Evolutionary conservation across 257 asterid genomes (phyloP).

Genomic region (Oldenlandia corymbosa): DNA sequence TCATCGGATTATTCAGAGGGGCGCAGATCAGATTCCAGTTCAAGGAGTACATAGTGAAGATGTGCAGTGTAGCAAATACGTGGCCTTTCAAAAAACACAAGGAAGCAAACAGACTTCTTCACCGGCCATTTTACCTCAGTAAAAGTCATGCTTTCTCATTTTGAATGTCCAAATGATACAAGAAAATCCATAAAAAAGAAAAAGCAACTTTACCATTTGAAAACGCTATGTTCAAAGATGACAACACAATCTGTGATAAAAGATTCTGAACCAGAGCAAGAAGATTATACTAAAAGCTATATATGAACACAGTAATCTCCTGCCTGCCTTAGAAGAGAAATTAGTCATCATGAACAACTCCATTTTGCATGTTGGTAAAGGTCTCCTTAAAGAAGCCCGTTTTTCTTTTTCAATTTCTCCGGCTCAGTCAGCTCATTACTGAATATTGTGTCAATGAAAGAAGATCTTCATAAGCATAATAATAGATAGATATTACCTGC

Average conservation of each 20-base stretch:
- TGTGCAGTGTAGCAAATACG: too few relatives aligned
- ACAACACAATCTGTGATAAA: not conserved
- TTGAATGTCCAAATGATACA: not conserved
- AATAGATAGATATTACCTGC: conserved; percentile 71
- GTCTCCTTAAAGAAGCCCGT: not conserved
- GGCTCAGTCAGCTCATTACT: not conserved
- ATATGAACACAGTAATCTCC: too few relatives aligned
- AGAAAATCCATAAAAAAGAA: not conserved
- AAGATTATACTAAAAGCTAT: too few relatives aligned
- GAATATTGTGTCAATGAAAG: not conserved
- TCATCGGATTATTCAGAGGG: not conserved
- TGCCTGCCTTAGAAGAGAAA: not conserved
- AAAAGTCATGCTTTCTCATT: not conserved
- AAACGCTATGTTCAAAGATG: not conserved
- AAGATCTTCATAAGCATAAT: not conserved
- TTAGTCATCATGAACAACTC: not conserved
- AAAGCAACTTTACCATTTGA: not conserved
- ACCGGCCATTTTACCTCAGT: not conserved
- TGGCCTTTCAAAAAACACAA: not conserved
- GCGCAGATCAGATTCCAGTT: not conserved
- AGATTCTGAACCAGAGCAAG: not conserved
- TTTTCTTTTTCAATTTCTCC: too few relatives aligned
- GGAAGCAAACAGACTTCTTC: not conserved
- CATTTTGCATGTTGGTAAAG: too few relatives aligned
- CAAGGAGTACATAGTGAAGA: too few relatives aligned